These are phyloP conservation scores for Nakaseomyces bracarensis DNA, from an alignment of 1,139 yeast species.

Conservation along the genomic window DNA sequence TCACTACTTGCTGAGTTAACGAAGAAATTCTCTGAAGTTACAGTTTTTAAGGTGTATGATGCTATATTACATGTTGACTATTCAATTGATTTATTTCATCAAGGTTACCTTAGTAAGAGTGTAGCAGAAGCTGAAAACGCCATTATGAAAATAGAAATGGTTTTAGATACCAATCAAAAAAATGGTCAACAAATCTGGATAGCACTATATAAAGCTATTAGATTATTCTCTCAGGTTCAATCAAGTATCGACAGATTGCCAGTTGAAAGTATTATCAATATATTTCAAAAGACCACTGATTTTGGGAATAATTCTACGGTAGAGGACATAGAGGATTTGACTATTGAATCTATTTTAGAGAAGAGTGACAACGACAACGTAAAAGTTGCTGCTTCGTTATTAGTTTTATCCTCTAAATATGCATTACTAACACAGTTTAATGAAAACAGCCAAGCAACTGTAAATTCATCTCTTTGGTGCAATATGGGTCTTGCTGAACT, in stretches of 20 bases:
- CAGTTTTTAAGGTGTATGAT: conserved; percentile 49
- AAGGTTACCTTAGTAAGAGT: conserved; percentile 64
- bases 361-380: conserved; percentile 22
- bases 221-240: conserved; percentile 40
- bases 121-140: conserved; percentile 43
- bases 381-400: conserved; percentile 23
- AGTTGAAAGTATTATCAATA: conserved; percentile 33
- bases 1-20: conserved; percentile 39
- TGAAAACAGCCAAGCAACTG: conserved; percentile 35
- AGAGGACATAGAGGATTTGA: conserved; percentile 21
- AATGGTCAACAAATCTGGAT: conserved; percentile 47
- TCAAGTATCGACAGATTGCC: conserved; percentile 41
- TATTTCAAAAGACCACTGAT: conserved; percentile 27
- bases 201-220: conserved; percentile 40
- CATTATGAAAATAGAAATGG: conserved; percentile 27
- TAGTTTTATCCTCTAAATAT: conserved; percentile 27
- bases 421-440: conserved; percentile 18
- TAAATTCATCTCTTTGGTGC: conserved; percentile 53
- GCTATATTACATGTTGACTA: conserved; percentile 51
- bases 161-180: conserved; percentile 6
- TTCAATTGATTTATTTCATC: conserved; percentile 43
- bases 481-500: conserved; percentile 65
- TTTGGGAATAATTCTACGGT: conserved; percentile 7
- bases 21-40: conserved; percentile 40
- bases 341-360: conserved; percentile 41